Conservation (phyloP, 2,329 filamentous ascomycete genomes). For the Colletotrichum coccodes region DNA sequence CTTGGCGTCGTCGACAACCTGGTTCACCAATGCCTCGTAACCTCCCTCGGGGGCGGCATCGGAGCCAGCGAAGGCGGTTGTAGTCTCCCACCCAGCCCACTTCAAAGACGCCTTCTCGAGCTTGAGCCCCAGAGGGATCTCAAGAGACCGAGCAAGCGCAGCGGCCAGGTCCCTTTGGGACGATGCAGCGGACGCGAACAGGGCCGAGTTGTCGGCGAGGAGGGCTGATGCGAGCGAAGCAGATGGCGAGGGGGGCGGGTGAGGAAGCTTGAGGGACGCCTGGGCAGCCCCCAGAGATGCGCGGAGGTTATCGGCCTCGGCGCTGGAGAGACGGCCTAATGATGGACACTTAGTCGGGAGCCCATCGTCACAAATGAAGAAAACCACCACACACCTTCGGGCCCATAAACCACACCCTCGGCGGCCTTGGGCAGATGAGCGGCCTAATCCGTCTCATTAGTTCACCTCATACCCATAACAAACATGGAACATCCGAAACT, state of each 20-base stretch:
- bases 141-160: slow-evolving; percentile 27
- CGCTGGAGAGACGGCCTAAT: slow-evolving; percentile 21
- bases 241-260: slow-evolving; percentile 15
- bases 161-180: slow-evolving; percentile 15
- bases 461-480: not conserved
- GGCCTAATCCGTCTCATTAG: slow-evolving; percentile 17
- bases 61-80: slow-evolving; percentile 22
- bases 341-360: not conserved
- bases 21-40: slow-evolving; percentile 21
- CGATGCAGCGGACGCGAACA: slow-evolving; percentile 6
- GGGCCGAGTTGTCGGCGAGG: slow-evolving; percentile 3
- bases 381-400: slow-evolving; percentile 2
- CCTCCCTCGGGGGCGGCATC: slow-evolving; percentile 31
- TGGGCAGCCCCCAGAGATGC: slow-evolving; percentile 22
- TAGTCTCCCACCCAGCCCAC: slow-evolving; percentile 27
- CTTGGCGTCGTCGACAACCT: slow-evolving; percentile 26
- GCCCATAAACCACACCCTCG: slow-evolving; percentile 28
- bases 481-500: not conserved
- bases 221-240: slow-evolving; percentile 26
- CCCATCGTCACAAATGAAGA: no score
- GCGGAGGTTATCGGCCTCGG: slow-evolving; percentile 16
- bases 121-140: slow-evolving; percentile 28
- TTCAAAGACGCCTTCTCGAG: slow-evolving; percentile 30
- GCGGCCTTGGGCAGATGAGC: slow-evolving; percentile 25
- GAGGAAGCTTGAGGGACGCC: slow-evolving; percentile 24